Conservation (phyloP, 495 filamentous ascomycete species). For the Corynascus novoguineensis region DNA sequence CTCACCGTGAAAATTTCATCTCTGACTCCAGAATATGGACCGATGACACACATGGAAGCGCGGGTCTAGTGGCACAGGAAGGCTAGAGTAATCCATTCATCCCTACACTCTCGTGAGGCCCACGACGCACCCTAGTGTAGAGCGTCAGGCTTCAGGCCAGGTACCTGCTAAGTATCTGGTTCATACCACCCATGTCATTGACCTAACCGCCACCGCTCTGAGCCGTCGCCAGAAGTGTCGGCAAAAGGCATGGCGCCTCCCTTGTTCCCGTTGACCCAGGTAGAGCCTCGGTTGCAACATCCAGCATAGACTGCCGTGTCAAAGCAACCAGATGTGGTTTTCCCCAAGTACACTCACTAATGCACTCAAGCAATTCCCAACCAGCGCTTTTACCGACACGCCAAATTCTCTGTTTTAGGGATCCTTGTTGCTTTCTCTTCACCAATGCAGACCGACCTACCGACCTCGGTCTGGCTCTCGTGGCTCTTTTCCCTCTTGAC, state of each 20-base stretch:
- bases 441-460: not conserved
- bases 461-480: conserved; percentile 1
- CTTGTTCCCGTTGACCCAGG: not conserved
- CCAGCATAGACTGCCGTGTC: not conserved
- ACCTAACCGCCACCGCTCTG: not conserved
- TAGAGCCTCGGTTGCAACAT: not conserved
- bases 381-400: conserved; percentile 5
- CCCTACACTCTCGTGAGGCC: not conserved
- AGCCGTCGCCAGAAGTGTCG: not conserved
- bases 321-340: not conserved
- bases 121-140: not conserved
- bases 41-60: not conserved
- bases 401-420: conserved; percentile 2
- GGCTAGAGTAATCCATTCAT: not conserved
- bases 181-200: conserved; percentile 1
- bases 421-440: not conserved
- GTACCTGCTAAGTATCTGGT: not conserved
- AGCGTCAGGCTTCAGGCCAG: not conserved
- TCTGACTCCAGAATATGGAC: not conserved
- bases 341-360: not conserved
- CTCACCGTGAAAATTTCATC: too few relatives aligned
- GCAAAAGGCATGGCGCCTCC: not conserved
- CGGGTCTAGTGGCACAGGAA: not conserved
- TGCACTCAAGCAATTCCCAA: not conserved
- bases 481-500: not conserved